Evolutionary conservation across 2,329 filamentous ascomycete species (phyloP), one percentile per base, ranked within the genome.

Genomic region (Aureobasidium sp.): DNA sequence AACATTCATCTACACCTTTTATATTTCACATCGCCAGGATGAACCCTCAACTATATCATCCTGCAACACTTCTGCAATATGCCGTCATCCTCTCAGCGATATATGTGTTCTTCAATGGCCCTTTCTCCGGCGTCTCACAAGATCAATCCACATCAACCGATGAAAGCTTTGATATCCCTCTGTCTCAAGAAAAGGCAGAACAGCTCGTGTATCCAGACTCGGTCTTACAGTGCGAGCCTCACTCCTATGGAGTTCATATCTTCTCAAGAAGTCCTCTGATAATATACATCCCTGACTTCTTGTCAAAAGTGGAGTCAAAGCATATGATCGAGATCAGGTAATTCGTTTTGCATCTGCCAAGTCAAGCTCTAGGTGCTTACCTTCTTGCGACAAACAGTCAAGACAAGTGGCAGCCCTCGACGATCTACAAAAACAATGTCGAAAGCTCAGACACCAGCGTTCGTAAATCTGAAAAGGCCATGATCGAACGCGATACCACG

Each of bases 241-340:
- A 78, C 68, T 63, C 64, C 4, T 77, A 76, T 61, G 68, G 69
- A 39, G 69, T 80, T 1, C 79, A 82, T 66, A 72, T 86, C 5
- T 74, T 85, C 57, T 80, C 77, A 20, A 73, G 78, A 17, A 77
- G 79, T 48, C 84, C 84, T 2, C 70, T 86, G 64, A 75, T 87
- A 7, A 75, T 86, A 17, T 85, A 86, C 69, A 78, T 86, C 51
- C 81, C 84, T 68, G 74, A 76, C 39, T 86, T 85, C 68, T 64
- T 86, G 39, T 78, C 74, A 17, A 67, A 67, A 1, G 66, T 71
- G 1, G 83, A 86, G 69, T 76, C 76, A 13, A 70, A 76, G n/a
- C 76, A 82, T 66, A 70, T 85, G 34, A 72, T 85, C 8, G 68
- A 74, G 5, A 73, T 82, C 52, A 85, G 82, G 83, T 84, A 74